Base-by-base conservation (phyloP, 2,329 filamentous ascomycete genomes). In the Fusarium lyarnte region DNA sequence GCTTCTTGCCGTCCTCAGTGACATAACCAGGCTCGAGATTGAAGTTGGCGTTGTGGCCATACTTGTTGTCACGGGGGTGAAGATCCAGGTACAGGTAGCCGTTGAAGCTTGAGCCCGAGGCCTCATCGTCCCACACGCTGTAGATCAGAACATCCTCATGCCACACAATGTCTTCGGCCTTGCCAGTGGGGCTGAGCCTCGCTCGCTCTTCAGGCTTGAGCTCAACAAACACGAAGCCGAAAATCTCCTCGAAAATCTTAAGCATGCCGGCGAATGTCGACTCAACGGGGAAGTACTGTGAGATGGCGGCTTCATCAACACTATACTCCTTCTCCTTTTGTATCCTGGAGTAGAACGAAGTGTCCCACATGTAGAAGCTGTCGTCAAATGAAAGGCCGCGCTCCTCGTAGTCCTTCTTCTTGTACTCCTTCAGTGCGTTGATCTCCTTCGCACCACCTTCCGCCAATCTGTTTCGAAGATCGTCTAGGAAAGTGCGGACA, bases 1-100 rank as follows among this genome's bases (percentile, higher is more conserved):
- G 87, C 60, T 92, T 88, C 39, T 89, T 91, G 69, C 92, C 93
- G 67, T 94, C 89, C 58, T 88, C 84, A 63, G 87, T 85, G 62
- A 90, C 83, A 82, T 88, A 94, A 29, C 92, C 92, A 2, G 93
- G 92, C 81, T 94, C 90, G 4, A 96, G 82, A 81, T 91, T 93
- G 84, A 96, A 95, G 85, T 95, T 95, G 77, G 93, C 93, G 10
- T 93, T 93, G 78, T 95, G 93, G 21, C 92, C 91, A 79, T 95
- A 95, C 81, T 96, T 96, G 81, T 94, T 93, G 75, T 90, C 90
- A 41, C 93, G 88, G 4, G 93, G 93, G 81, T 94, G 92, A 25
- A 95, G 86, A 81, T 96, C 93, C 19, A 96, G 88, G 81, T 95
- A 95, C 31, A 96, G 86, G 79, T 95, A 96, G 43, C 93, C 93